Base-by-base conservation (phyloP, 306 rosid species). In the Astragalus membranaceus region DNA sequence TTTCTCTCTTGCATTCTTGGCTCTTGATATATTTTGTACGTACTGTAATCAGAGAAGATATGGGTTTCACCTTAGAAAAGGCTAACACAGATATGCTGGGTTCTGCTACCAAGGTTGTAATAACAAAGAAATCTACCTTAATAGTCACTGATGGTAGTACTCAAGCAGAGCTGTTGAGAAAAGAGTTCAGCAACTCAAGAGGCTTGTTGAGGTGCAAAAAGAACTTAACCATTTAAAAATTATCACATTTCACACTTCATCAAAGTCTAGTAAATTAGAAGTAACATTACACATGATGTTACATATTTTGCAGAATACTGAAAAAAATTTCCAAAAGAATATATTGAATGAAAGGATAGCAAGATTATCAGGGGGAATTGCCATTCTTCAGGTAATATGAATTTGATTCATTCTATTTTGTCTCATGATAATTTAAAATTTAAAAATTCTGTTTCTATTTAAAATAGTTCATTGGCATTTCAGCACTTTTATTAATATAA, bases 281-380 rank as follows among this genome's bases (percentile, higher is more conserved):
- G 68, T 56, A 55, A 20, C 60, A 11, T 43, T 49, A 53, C 46
- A 4, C 14, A 52, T 52, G 36, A 7, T 56, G 37, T 75, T 66
- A 55, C 65, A 54, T 66, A 48, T 65, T 80, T 65, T 81, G 78
- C 83, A 93, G 98, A 90, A 88, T 70, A 90, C 98, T 5, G 81
- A 79, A 67, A 96, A 85, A 80, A 86, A 78, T 7, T 93, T 87
- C 76, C 96, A 84, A 57, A 93, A 93, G 83, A 93, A 88, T 75
- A 87, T 87, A 75, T 51, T 90, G 70, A 84, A 82, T 46, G 98
- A 93, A 84, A 85, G 98, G 70, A 87, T 93, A 67, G 98, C 94
- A 72, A 88, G 97, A 72, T 70, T 90, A 77, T 88, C 96, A 32
- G 92, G 97, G 64, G 79, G 92, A 53, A 85, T 93, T 76, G 97